Evolutionary conservation across 169 alveolate species (phyloP).

Genomic region (Plasmodium berghei): DNA sequence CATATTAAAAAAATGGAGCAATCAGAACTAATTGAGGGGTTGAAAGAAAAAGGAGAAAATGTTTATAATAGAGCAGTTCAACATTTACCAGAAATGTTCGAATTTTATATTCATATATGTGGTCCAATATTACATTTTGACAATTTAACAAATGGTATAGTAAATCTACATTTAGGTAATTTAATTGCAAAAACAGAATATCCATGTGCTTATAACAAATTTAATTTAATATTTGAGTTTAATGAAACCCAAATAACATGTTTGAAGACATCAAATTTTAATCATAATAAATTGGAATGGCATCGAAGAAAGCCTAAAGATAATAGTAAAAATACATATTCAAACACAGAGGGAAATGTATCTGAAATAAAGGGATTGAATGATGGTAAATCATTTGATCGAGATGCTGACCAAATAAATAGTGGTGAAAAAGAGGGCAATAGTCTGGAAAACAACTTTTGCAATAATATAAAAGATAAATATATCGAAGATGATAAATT

Average conservation of each 20-base stretch:
- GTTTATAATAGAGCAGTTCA: constrained; percentile 77
- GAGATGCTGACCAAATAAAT: background rate
- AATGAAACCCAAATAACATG: constrained; percentile 88
- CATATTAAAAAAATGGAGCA: constrained; percentile 62
- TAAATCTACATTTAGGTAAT: constrained; percentile 87
- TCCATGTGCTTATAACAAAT: constrained; percentile 82
- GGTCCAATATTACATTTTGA: constrained; percentile 85
- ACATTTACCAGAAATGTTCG: constrained; percentile 76
- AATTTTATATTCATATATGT: constrained; percentile 80
- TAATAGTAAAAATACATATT: background rate
- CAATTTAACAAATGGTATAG: constrained; percentile 83
- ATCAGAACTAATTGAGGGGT: constrained; percentile 70
- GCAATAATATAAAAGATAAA: constrained; percentile 58
- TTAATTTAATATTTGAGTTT: constrained; percentile 85
- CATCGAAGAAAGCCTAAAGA: background rate
- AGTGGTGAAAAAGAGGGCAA: background rate
- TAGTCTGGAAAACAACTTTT: constrained; percentile 23
- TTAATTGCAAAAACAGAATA: constrained; percentile 84
- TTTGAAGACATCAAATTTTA: constrained; percentile 13
- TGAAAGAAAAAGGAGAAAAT: constrained; percentile 77
- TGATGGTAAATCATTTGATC: constrained; percentile 1
- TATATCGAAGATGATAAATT: constrained; percentile 24
- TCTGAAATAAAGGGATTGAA: background rate
- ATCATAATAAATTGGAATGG: background rate
- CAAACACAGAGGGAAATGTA: background rate